Evolutionary conservation across 2,329 filamentous ascomycete species (phyloP), one percentile per base, ranked within the genome.

Genomic region (Gaeumannomyces sp.): DNA sequence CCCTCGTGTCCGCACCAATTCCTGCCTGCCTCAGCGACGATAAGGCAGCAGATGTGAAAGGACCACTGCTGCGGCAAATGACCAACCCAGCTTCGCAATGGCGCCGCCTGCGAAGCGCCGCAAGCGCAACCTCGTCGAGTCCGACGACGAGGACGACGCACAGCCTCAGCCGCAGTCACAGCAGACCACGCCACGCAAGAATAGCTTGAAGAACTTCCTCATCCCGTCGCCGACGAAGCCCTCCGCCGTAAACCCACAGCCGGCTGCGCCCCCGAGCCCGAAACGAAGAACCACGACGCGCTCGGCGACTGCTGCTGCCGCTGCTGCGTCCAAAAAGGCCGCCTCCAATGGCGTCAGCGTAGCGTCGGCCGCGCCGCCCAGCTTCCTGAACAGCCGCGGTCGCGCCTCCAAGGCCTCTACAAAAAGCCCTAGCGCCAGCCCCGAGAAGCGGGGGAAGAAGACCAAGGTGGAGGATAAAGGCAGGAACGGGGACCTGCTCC

Each of bases 91-190:
- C n/a, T 29, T 27, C 68, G 72, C 71, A 68, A 87, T 87, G 84
- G 81, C 82, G 71, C 83, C 83, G 75, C 80, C 82, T 68, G 77
- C 83, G 73, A 85, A 85, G 77, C 82, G 85, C 74, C 83, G 82
- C 70, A 84, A 80, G 79, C 83, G 81, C 70, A 86, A 83, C 73
- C 75, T 83, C 70, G 74, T 85, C 67, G 78, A 80, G 63, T 75
- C 75, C 67, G 79, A 79, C 59, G 82, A 82, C 64, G 80, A 83
- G 68, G 81, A 84, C 68, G 79, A 83, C 68, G 76, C 78, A 50
- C 79, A 83, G 64, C 59, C 70, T 19, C 79, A 83, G 64, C 59
- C 70, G n/a, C 73, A 69, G 64, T 70, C 71, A 14, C 71, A 74
- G 59, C 69, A 77, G 64, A 64, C 62, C 29, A 57, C 62, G 5